Base-by-base conservation (phyloP, 1,284 basidiomycete genomes). In the Tilletia horrida region DNA sequence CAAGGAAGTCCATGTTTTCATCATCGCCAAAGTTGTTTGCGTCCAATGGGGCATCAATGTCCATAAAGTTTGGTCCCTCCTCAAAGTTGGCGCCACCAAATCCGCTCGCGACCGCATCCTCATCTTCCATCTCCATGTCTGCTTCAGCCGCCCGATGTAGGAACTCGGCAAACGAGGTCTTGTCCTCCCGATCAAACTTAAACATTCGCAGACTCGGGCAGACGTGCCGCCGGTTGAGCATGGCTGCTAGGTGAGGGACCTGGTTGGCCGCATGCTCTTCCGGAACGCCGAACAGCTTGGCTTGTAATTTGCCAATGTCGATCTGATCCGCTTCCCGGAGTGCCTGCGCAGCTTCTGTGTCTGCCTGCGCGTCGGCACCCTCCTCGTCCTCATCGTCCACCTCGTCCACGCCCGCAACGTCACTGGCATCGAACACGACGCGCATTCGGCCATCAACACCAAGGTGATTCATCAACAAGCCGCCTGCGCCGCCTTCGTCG, bases 401-500 rank as follows among this genome's bases (percentile, higher is more conserved):
- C 29, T 87, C 88, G 23, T 91, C 92, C 9, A 88, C 86, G 70
- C 89, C 90, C 21, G 82, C 89, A 0, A 92, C 91, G 79, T 97
- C 96, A 66, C 93, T 90, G 3, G 94, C 93, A 82, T 98, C 95
- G 77, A 98, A 98, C 40, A 98, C 91, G 61, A 98, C 91, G 67
- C 93, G 86, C 79, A 96, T 86, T 44, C 88, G 88, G 3, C 90
- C 89, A 71, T 96, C 92, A 23, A 88, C 87, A 4, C 91, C 91
- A 48, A 85, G 71, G 55, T 77, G 78, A 65, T 80, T 80, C 80
- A 79, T 81, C 44, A 82, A 63, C 18, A 82, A 69, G 8, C 95
- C 95, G 71, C 92, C 90, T 0, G 95, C 95, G 65, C 95, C 95
- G 52, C 95, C 96, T 82, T 98, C 96, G 82, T 98, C 95, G 81